Evolutionary conservation across 352 stramenopile genomes (phyloP).

Genomic region (Globisporangium uncinulatum): DNA sequence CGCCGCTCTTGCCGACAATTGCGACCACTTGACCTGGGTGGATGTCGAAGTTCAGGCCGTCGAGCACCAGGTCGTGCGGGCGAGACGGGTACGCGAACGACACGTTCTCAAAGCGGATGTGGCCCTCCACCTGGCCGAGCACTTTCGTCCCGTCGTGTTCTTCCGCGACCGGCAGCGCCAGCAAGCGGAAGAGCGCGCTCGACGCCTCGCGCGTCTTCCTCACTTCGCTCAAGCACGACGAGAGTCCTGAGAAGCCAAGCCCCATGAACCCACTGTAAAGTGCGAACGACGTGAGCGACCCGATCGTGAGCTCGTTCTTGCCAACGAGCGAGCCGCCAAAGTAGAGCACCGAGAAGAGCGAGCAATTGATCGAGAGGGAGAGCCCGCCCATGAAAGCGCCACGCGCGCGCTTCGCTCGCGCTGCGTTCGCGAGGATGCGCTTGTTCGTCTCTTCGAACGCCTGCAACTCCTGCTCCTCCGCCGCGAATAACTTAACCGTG

Average conservation of each 20-base stretch:
- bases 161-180: slow-evolving; percentile 31
- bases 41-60: slow-evolving; percentile 61
- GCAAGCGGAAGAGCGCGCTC: slow-evolving; percentile 59
- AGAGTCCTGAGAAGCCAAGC: slow-evolving; percentile 84
- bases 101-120: slow-evolving; percentile 76
- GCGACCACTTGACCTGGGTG: slow-evolving; percentile 76
- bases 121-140: slow-evolving; percentile 44
- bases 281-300: slow-evolving; percentile 87
- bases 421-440: slow-evolving; percentile 58
- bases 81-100: slow-evolving; percentile 80
- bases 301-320: slow-evolving; percentile 83
- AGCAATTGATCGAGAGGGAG: slow-evolving; percentile 85
- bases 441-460: slow-evolving; percentile 68
- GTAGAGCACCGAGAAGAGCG: slow-evolving; percentile 88
- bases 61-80: slow-evolving; percentile 61
- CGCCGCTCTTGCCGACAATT: slow-evolving; percentile 81
- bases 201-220: slow-evolving; percentile 72
- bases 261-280: slow-evolving; percentile 90
- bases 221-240: slow-evolving; percentile 78
- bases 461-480: slow-evolving; percentile 59
- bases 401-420: slow-evolving; percentile 67
- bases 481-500: slow-evolving; percentile 87
- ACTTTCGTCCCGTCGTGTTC: slow-evolving; percentile 33
- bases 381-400: slow-evolving; percentile 89
- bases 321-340: slow-evolving; percentile 85